Conservation (phyloP, 1,284 basidiomycete genomes). For the Veloboletus limbatus region DNA sequence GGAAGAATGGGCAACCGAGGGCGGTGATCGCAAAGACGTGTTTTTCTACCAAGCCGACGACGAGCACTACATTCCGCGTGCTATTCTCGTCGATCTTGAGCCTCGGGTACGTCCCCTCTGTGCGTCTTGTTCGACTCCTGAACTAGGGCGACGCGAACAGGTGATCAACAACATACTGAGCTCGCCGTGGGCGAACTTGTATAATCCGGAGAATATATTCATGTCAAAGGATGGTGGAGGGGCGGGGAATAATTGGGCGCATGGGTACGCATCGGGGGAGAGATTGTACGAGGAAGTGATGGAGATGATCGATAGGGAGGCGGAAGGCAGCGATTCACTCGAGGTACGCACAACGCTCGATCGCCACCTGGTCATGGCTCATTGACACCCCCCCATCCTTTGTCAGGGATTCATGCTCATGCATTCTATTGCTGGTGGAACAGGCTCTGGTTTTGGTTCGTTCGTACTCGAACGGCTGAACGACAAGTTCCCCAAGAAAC, state of each 20-base stretch:
- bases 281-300: constrained; percentile 95
- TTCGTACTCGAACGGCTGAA: constrained; percentile 95
- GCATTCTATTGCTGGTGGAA: constrained; percentile 98
- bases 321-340: constrained; percentile 95
- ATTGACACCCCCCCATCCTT: background rate
- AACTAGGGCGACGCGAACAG: constrained; percentile 42
- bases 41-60: constrained; percentile 99
- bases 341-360: constrained; percentile 60
- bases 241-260: constrained; percentile 99
- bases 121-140: background rate
- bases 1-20: constrained; percentile 93
- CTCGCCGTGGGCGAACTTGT: constrained; percentile 92
- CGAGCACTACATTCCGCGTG: constrained; percentile 97
- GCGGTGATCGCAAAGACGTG: constrained; percentile 96
- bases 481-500: constrained; percentile 98
- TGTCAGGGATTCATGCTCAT: constrained; percentile 95
- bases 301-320: constrained; percentile 99
- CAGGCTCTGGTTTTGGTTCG: constrained; percentile 96
- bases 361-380: too few relatives aligned
- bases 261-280: constrained; percentile 90
- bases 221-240: constrained; percentile 95
- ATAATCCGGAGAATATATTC: constrained; percentile 99
- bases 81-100: constrained; percentile 97
- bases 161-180: constrained; percentile 95
- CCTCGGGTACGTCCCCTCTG: constrained; percentile 70